Evolutionary conservation across 768 basidiomycete genomes (phyloP).

Genomic region (Suillus subaureus): DNA sequence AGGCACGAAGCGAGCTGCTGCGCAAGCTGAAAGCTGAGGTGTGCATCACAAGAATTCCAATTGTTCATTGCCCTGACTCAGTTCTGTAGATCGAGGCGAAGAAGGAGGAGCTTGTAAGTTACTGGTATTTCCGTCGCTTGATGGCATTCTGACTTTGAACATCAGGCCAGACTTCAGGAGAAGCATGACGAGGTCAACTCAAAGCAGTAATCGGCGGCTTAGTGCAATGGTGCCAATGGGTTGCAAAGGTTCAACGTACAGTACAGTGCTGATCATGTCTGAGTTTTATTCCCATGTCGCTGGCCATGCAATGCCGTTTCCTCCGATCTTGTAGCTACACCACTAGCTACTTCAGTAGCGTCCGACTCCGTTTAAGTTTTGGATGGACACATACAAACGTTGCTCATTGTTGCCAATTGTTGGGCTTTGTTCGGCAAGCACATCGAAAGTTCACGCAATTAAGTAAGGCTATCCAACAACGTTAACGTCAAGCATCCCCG

Average conservation of each 20-base stretch:
- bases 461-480: background rate
- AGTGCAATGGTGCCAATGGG: background rate
- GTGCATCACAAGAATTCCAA: slow-evolving; percentile 16
- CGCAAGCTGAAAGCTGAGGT: slow-evolving; percentile 63
- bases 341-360: background rate
- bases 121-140: too few species aligned
- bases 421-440: background rate
- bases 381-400: background rate
- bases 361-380: background rate
- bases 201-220: background rate
- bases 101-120: slow-evolving; percentile 35
- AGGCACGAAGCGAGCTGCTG: slow-evolving; percentile 57
- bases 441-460: background rate
- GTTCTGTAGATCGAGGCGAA: slow-evolving; percentile 31
- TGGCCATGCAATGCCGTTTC: background rate
- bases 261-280: too few species aligned
- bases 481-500: too few species aligned
- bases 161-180: slow-evolving; percentile 2
- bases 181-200: slow-evolving; percentile 9
- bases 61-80: background rate
- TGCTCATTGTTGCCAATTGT: background rate
- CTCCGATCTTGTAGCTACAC: background rate
- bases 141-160: background rate
- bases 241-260: background rate
- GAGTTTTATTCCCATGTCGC: background rate